These are phyloP conservation scores for Chrysosporium queenslandicum DNA, from an alignment of 2,329 filamentous ascomycete genomes.

Conservation along the genomic window DNA sequence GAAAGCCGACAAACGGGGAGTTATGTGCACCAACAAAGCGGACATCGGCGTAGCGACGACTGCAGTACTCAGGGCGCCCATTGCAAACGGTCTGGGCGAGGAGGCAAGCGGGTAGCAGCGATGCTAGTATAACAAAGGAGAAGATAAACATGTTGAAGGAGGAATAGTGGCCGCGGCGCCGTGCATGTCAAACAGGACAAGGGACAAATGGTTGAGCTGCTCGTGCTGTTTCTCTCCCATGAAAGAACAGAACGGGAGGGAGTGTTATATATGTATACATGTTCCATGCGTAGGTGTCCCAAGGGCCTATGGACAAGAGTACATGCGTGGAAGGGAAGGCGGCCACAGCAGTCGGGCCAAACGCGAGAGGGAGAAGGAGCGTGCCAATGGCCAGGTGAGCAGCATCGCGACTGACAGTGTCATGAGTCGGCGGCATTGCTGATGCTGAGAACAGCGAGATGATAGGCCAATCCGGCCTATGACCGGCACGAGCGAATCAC, in stretches of 20 bases:
- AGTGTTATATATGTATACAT: background rate
- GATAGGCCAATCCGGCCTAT: background rate
- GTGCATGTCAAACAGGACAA: background rate
- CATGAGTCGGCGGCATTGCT: background rate
- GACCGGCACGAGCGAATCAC: background rate
- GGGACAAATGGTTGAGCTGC: background rate
- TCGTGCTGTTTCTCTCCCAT: too few relatives aligned
- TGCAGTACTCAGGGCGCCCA: conserved; percentile 47
- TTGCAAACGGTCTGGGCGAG: conserved; percentile 41
- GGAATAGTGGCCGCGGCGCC: background rate
- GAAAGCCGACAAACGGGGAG: conserved; percentile 51
- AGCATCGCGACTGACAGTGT: conserved; percentile 5
- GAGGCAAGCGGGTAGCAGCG: conserved; percentile 6
- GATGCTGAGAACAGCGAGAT: background rate
- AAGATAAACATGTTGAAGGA: conserved; percentile 9
- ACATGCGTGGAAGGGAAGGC: background rate
- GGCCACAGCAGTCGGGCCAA: background rate
- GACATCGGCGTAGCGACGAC: conserved; percentile 49
- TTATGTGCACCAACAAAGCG: conserved; percentile 57
- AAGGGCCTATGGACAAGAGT: background rate
- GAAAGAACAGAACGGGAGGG: background rate
- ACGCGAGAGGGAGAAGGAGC: background rate
- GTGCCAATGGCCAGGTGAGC: background rate
- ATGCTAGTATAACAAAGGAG: conserved; percentile 1
- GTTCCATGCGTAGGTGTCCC: too few relatives aligned